phyloP scores from a whole-genome alignment of 192 early-diverging fungal species.

The Blastocladiella britannica region DNA sequence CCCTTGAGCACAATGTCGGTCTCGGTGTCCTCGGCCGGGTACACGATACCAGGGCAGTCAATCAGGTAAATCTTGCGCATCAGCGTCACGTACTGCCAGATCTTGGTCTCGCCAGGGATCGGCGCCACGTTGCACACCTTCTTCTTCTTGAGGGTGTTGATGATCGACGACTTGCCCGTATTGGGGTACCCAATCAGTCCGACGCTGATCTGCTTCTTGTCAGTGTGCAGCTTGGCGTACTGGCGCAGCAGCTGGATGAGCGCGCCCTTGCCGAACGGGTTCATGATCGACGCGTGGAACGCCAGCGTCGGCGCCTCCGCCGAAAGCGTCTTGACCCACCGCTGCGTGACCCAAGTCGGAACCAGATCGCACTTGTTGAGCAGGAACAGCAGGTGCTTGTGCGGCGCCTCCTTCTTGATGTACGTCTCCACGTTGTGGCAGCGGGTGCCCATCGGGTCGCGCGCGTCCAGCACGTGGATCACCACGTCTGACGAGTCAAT shows the following conservation, averaged over 20 bases:
- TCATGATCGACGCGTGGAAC: slow-evolving; percentile 94
- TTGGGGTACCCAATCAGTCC: slow-evolving; percentile 97
- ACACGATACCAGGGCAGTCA: slow-evolving; percentile 96
- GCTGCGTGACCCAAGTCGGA: slow-evolving; percentile 93
- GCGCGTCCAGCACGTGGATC: slow-evolving; percentile 92
- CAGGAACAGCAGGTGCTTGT: slow-evolving; percentile 91
- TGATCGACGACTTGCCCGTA: slow-evolving; percentile 93
- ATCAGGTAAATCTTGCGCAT: slow-evolving; percentile 97
- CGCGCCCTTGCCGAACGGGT: slow-evolving; percentile 97
- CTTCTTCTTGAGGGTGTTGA: slow-evolving; percentile 86
- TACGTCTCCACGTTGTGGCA: slow-evolving; percentile 82
- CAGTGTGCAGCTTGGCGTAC: slow-evolving; percentile 79
- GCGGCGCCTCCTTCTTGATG: slow-evolving; percentile 73
- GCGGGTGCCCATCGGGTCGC: slow-evolving; percentile 88
- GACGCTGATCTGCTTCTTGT: slow-evolving; percentile 97
- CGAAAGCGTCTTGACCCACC: slow-evolving; percentile 83
- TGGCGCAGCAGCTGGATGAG: slow-evolving; percentile 95
- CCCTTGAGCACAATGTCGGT: slow-evolving; percentile 94
- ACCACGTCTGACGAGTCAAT: slow-evolving; percentile 91
- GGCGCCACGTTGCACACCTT: slow-evolving; percentile 98
- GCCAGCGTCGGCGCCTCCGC: slow-evolving; percentile 86
- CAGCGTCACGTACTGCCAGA: slow-evolving; percentile 98
- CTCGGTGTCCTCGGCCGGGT: slow-evolving; percentile 70
- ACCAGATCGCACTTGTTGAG: slow-evolving; percentile 98
- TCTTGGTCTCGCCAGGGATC: slow-evolving; percentile 90